Conservation (phyloP, 495 filamentous ascomycete species). For the Penicillium tannophilum region DNA sequence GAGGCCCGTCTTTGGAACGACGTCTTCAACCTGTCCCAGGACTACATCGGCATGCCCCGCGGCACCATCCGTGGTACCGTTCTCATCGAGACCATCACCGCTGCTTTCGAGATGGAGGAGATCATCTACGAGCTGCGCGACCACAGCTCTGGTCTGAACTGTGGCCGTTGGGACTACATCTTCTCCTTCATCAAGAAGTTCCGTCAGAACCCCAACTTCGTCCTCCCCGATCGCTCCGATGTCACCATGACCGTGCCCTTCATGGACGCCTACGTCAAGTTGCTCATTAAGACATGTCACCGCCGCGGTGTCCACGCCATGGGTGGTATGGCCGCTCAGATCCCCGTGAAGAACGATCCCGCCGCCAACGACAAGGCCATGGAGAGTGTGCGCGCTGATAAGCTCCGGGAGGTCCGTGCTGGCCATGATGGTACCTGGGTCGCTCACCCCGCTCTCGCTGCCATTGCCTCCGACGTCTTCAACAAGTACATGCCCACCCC, state of each 20-base stretch:
- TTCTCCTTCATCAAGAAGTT: conserved; percentile 99
- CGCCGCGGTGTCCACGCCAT: conserved; percentile 94
- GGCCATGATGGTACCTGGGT: conserved; percentile 98
- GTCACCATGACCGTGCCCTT: conserved; percentile 99
- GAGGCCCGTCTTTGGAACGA: conserved; percentile 99
- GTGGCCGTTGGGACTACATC: conserved; percentile 99
- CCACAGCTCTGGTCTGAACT: conserved; percentile 95
- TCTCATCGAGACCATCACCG: conserved; percentile 96
- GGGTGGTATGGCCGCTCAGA: conserved; percentile 99
- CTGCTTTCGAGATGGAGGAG: conserved; percentile 99
- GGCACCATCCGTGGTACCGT: conserved; percentile 96
- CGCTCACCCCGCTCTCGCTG: conserved; percentile 89
- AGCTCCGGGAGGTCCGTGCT: conserved; percentile 92
- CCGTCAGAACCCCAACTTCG: conserved; percentile 88
- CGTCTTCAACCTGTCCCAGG: conserved; percentile 95
- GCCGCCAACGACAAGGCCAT: conserved; percentile 92
- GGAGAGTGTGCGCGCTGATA: conserved; percentile 90
- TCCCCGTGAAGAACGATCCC: conserved; percentile 93
- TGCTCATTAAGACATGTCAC: conserved; percentile 98
- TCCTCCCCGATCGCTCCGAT: conserved; percentile 85
- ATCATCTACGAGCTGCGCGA: conserved; percentile 99
- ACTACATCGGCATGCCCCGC: conserved; percentile 83
- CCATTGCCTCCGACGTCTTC: conserved; percentile 91
- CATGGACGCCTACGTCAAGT: conserved; percentile 96
- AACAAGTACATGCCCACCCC: conserved; percentile 99